Evolutionary conservation across 2,329 filamentous ascomycete species (phyloP).

Genomic region (Fusarium sp.): DNA sequence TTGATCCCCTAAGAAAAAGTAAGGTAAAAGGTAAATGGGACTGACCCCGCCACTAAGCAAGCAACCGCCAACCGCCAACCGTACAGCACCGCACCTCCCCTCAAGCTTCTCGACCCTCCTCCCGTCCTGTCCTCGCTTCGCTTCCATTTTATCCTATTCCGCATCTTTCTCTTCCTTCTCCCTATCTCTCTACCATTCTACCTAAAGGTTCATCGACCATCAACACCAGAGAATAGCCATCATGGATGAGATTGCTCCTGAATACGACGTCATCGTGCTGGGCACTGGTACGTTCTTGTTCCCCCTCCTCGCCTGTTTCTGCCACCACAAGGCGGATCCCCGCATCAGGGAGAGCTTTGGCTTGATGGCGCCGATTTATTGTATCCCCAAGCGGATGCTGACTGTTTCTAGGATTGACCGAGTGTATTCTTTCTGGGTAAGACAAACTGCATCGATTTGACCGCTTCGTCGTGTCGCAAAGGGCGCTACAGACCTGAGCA

Average conservation of each 20-base stretch:
- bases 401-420: conserved; percentile 79
- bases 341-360: conserved; percentile 35
- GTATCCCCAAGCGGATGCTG: conserved; percentile 27
- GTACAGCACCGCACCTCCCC: conserved; percentile 21
- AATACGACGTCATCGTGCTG: conserved; percentile 98
- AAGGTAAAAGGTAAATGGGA: conserved; percentile 43
- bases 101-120: conserved; percentile 36
- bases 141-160: conserved; percentile 32
- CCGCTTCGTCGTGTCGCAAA: conserved; percentile 3
- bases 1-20: conserved; percentile 38
- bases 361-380: conserved; percentile 6
- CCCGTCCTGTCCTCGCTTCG: neutral
- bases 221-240: conserved; percentile 25
- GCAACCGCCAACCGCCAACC: conserved; percentile 27
- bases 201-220: conserved; percentile 3
- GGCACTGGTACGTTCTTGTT: conserved; percentile 81
- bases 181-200: conserved; percentile 4
- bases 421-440: conserved; percentile 98
- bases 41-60: conserved; percentile 43
- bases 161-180: conserved; percentile 19
- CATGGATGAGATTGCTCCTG: conserved; percentile 98
- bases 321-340: conserved; percentile 31
- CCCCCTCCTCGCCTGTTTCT: conserved; percentile 21
- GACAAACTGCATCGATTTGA: conserved; percentile 32
- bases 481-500: conserved; percentile 4